These are phyloP conservation scores for Lyophyllum shimeji DNA, from an alignment of 768 basidiomycete genomes.

Conservation along the genomic window DNA sequence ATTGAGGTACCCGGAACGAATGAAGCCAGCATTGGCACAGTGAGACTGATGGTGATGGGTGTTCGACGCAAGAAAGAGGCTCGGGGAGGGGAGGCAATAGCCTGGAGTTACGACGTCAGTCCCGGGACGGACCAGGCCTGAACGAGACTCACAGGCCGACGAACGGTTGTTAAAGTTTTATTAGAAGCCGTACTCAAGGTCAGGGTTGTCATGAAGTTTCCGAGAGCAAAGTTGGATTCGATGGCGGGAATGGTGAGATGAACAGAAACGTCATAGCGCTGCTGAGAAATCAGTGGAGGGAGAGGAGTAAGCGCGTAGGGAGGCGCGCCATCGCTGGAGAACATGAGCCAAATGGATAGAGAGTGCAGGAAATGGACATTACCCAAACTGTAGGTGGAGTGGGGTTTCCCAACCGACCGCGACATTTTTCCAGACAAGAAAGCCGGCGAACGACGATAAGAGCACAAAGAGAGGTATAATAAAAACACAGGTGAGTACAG, in stretches of 20 bases:
- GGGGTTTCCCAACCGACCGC: slow-evolving; percentile 71
- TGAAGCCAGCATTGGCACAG: slow-evolving; percentile 57
- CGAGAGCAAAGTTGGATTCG: slow-evolving; percentile 68
- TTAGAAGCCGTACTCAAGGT: slow-evolving; percentile 60
- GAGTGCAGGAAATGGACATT: slow-evolving; percentile 2
- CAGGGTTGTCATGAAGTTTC: slow-evolving; percentile 82
- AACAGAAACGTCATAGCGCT: slow-evolving; percentile 76
- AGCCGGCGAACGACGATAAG: slow-evolving; percentile 67
- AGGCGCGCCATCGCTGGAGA: slow-evolving; percentile 53
- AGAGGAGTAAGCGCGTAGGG: slow-evolving; percentile 64
- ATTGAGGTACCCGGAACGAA: slow-evolving; percentile 48
- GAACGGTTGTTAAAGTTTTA: slow-evolving; percentile 57
- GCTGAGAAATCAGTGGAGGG: slow-evolving; percentile 51
- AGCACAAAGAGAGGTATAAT: slow-evolving; percentile 62
- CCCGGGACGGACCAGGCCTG: background rate
- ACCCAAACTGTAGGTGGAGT: slow-evolving; percentile 83
- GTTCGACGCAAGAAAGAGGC: slow-evolving; percentile 38
- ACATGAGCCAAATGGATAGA: slow-evolving; percentile 7
- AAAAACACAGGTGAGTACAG: slow-evolving; percentile 57
- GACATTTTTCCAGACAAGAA: slow-evolving; percentile 70
- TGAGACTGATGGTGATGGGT: slow-evolving; percentile 43
- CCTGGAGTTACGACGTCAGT: slow-evolving; percentile 34
- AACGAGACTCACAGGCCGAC: slow-evolving; percentile 58
- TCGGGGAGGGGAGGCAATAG: slow-evolving; percentile 52
- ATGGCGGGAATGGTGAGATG: slow-evolving; percentile 64